A percentile compares a stretch with the other conserved stretches of the same genome.
These are phyloP conservation scores for Trypanosoma platydactyli DNA, from an alignment of 208 protist species.

Conservation along the genomic window DNA sequence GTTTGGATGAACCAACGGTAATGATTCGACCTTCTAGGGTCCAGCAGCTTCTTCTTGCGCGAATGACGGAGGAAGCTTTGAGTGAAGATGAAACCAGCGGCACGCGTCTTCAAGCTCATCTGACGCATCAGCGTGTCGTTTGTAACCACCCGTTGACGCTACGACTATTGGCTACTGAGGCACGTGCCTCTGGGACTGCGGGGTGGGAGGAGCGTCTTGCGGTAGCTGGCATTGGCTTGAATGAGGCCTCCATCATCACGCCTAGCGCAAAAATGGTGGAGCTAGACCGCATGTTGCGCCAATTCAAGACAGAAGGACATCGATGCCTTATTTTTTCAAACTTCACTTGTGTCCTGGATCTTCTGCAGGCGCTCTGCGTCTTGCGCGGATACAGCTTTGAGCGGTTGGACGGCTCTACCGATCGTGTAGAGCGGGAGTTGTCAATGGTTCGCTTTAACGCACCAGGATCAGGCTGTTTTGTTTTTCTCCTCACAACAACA, in stretches of 20 bases:
- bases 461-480: slow-evolving; percentile 83
- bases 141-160: slow-evolving; percentile 86
- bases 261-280: slow-evolving; percentile 93
- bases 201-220: slow-evolving; percentile 45
- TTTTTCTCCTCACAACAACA: slow-evolving; percentile 97
- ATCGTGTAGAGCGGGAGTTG: slow-evolving; percentile 86
- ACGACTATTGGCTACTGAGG: slow-evolving; percentile 59
- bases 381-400: slow-evolving; percentile 79
- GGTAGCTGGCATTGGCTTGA: slow-evolving; percentile 56
- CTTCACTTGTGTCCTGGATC: slow-evolving; percentile 86
- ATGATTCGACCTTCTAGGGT: slow-evolving; percentile 69
- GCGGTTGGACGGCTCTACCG: slow-evolving; percentile 78
- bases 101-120: slow-evolving; percentile 43
- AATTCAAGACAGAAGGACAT: slow-evolving; percentile 76
- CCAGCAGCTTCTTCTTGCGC: slow-evolving; percentile 77
- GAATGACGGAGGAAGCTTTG: slow-evolving; percentile 54
- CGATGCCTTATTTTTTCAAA: slow-evolving; percentile 92
- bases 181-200: slow-evolving; percentile 19
- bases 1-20: slow-evolving; percentile 85
- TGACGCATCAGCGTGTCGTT: slow-evolving; percentile 79
- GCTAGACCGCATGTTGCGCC: slow-evolving; percentile 90
- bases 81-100: slow-evolving; percentile 33
- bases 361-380: slow-evolving; percentile 79
- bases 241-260: slow-evolving; percentile 60
- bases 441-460: slow-evolving; percentile 95